phyloP scores from a whole-genome alignment of 2,329 filamentous ascomycete species.

The Sclerotinia nivalis region DNA sequence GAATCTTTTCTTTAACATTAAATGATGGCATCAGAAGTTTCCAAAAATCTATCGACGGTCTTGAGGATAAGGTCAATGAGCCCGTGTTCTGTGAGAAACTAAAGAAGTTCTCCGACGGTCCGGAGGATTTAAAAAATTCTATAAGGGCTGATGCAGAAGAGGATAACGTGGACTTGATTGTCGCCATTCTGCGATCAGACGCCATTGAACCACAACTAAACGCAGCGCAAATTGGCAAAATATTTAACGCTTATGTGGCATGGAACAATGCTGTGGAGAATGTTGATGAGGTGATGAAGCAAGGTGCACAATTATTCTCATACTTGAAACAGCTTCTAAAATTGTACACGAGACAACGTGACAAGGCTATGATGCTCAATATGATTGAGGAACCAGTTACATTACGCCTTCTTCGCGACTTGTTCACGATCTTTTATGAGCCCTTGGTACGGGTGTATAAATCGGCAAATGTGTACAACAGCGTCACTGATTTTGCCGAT shows the following conservation, averaged over 20 bases:
- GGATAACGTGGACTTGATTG: slow-evolving; percentile 81
- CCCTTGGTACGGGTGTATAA: slow-evolving; percentile 97
- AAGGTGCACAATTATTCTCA: slow-evolving; percentile 89
- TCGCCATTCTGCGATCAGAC: slow-evolving; percentile 80
- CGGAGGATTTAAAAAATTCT: slow-evolving; percentile 71
- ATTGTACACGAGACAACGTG: slow-evolving; percentile 83
- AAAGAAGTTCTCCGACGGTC: slow-evolving; percentile 72
- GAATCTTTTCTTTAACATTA: slow-evolving; percentile 89
- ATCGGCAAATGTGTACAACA: slow-evolving; percentile 96
- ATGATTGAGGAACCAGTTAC: slow-evolving; percentile 98
- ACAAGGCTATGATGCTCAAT: slow-evolving; percentile 96
- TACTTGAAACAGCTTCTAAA: slow-evolving; percentile 94
- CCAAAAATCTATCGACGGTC: slow-evolving; percentile 80
- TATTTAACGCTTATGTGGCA: slow-evolving; percentile 93
- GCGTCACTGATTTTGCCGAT: slow-evolving; percentile 90
- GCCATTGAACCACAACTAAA: slow-evolving; percentile 70
- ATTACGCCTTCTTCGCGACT: slow-evolving; percentile 88
- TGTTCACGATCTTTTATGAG: slow-evolving; percentile 99
- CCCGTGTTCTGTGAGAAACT: slow-evolving; percentile 77
- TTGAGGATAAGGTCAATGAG: slow-evolving; percentile 79
- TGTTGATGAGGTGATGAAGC: slow-evolving; percentile 81
- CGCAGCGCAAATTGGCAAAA: slow-evolving; percentile 73
- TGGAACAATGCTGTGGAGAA: slow-evolving; percentile 96
- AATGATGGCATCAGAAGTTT: slow-evolving; percentile 86
- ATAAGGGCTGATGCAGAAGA: slow-evolving; percentile 72